Evolutionary conservation across 129 eudicot genomes (phyloP).

Genomic region (Pittosporum tobira): DNA sequence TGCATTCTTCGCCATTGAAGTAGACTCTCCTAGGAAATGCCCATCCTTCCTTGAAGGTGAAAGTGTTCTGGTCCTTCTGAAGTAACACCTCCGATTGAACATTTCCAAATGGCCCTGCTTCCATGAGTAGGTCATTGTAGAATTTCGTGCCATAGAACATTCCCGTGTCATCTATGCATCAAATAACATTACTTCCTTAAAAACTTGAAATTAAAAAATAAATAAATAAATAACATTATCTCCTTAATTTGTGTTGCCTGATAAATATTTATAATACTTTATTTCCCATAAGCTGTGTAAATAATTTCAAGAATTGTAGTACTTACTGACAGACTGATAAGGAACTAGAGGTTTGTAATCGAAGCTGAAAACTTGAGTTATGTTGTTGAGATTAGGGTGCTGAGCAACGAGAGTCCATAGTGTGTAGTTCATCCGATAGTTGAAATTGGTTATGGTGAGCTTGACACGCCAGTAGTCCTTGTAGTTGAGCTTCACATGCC

Average conservation of each 20-base stretch:
- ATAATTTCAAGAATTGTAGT: neutral
- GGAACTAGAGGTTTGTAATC: slow-evolving; percentile 86
- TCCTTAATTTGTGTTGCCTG: no score
- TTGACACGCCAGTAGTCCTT: slow-evolving; percentile 10
- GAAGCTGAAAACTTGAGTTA: slow-evolving; percentile 85
- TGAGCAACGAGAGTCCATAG: slow-evolving; percentile 78
- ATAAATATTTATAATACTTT: no score
- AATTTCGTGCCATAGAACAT: slow-evolving; percentile 85
- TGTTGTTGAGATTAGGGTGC: slow-evolving; percentile 79
- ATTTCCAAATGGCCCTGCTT: slow-evolving; percentile 72
- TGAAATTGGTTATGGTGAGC: slow-evolving; percentile 6
- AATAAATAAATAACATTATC: no score
- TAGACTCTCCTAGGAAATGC: slow-evolving; percentile 80
- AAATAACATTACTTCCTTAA: neutral
- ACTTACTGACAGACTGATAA: slow-evolving; percentile 58
- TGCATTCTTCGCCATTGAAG: slow-evolving; percentile 89
- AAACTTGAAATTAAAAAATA: no score
- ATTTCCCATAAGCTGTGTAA: neutral
- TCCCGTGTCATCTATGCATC: slow-evolving; percentile 70
- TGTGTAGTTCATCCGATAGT: slow-evolving; percentile 10
- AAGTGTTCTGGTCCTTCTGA: slow-evolving; percentile 70
- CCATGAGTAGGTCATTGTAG: slow-evolving; percentile 79
- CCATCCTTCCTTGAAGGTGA: slow-evolving; percentile 80
- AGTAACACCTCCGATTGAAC: slow-evolving; percentile 71
- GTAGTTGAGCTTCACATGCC: slow-evolving; percentile 8